Conservation (phyloP, 164 flowering plant genomes). For the Nelumbo lutea region DNA sequence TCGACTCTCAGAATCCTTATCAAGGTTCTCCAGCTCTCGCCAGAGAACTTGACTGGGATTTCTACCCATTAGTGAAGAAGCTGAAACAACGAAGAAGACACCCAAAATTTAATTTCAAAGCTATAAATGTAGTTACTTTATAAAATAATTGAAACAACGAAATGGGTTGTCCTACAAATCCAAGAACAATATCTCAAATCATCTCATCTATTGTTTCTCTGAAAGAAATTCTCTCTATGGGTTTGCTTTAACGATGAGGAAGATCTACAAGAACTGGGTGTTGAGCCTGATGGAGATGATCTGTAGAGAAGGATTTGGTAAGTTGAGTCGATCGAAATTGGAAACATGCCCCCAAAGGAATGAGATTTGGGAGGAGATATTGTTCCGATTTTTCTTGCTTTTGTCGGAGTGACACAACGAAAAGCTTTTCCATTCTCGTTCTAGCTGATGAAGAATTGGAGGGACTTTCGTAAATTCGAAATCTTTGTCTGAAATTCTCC, state of each 20-base stretch:
- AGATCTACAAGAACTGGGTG: too few relatives aligned
- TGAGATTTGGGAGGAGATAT: background rate
- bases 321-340: background rate
- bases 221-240: background rate
- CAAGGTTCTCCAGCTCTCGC: conserved; percentile 1
- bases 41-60: conserved; percentile 34
- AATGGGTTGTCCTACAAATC: conserved; percentile 1
- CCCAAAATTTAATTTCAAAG: background rate
- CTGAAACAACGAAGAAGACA: conserved; percentile 7
- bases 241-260: background rate
- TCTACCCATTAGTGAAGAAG: conserved; percentile 38
- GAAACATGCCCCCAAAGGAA: background rate
- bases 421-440: conserved; percentile 6
- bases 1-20: background rate
- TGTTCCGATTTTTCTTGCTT: background rate
- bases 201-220: background rate
- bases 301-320: background rate
- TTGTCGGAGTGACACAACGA: background rate
- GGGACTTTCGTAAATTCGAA: conserved; percentile 12
- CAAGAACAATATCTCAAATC: background rate
- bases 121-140: background rate
- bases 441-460: too few relatives aligned
- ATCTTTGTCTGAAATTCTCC: conserved; percentile 24
- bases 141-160: background rate
- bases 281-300: background rate